Conservation (phyloP, 768 basidiomycete species). For the Hemileccinum impolitum region DNA sequence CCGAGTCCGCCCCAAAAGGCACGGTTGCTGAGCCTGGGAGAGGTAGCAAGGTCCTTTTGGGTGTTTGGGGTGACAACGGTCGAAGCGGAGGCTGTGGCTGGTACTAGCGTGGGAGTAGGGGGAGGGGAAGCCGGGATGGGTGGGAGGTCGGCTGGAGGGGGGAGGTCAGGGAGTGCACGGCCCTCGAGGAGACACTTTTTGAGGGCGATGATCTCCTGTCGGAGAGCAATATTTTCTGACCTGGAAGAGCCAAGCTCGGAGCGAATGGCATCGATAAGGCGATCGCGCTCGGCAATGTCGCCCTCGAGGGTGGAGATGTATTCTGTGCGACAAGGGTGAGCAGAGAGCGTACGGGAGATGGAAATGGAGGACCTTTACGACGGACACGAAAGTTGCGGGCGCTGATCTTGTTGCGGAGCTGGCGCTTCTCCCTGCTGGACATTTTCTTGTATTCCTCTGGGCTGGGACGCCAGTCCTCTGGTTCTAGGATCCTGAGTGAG, state of each 20-base stretch:
- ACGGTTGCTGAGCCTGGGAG: conserved; percentile 48
- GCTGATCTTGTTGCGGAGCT: conserved; percentile 94
- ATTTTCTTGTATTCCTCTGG: conserved; percentile 96
- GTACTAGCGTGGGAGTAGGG: conserved; percentile 16
- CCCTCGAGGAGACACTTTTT: conserved; percentile 74
- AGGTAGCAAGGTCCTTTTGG: conserved; percentile 71
- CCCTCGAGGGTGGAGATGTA: conserved; percentile 93
- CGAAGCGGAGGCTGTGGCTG: conserved; percentile 15
- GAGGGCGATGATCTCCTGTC: conserved; percentile 70
- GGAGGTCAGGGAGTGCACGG: conserved; percentile 44
- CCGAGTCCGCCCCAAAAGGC: conserved; percentile 81
- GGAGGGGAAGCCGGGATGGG: conserved; percentile 43
- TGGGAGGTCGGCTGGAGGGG: conserved; percentile 43
- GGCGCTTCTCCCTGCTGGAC: conserved; percentile 92
- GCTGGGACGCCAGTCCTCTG: conserved; percentile 81
- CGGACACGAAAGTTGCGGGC: conserved; percentile 94
- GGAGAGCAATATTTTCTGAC: conserved; percentile 79
- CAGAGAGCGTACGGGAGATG: not conserved
- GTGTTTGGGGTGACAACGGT: conserved; percentile 61
- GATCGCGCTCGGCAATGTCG: conserved; percentile 90
- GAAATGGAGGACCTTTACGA: conserved; percentile 65
- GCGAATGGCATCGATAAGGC: conserved; percentile 83
- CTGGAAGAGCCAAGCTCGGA: conserved; percentile 75
- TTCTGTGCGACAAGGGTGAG: conserved; percentile 42
- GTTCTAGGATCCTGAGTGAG: conserved; percentile 25